A percentile compares a stretch with the other conserved stretches of the same genome.
These are phyloP conservation scores for Ogataea hybrid DNA, from an alignment of 1,139 yeast species.

Conservation along the genomic window DNA sequence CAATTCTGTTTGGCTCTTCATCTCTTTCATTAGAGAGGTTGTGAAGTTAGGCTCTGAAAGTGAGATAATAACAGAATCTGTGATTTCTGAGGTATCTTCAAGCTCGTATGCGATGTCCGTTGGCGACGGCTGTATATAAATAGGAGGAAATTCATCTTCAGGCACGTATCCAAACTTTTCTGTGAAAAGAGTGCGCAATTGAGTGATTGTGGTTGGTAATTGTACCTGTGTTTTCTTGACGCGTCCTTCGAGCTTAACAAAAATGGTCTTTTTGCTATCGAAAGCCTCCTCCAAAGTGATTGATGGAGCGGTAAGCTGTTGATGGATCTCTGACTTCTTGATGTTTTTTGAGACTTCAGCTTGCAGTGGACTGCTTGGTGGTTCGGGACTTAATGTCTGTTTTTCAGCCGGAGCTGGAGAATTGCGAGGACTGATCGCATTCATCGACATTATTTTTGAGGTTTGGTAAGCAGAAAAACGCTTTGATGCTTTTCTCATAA, in stretches of 20 bases:
- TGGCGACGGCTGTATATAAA: constrained; percentile 65
- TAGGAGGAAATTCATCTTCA: constrained; percentile 67
- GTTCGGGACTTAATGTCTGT: constrained; percentile 7
- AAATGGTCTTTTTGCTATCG: constrained; percentile 12
- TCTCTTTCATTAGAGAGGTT: constrained; percentile 19
- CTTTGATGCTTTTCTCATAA: constrained; percentile 89
- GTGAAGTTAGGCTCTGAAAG: constrained; percentile 39
- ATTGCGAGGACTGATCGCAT: constrained; percentile 13
- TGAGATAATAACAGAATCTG: constrained; percentile 58
- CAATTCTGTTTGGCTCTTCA: constrained; percentile 32
- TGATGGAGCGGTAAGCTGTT: constrained; percentile 18
- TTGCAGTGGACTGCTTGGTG: constrained; percentile 26
- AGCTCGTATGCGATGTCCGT: constrained; percentile 71
- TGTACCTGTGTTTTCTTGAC: constrained; percentile 54
- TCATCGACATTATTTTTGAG: constrained; percentile 35
- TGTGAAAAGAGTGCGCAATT: constrained; percentile 68
- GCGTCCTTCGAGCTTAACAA: constrained; percentile 46
- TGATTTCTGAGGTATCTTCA: constrained; percentile 69
- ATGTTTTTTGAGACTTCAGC: constrained; percentile 24
- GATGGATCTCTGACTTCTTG: constrained; percentile 23
- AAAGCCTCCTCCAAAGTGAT: constrained; percentile 3
- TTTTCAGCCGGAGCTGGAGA: constrained; percentile 17
- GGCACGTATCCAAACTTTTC: constrained; percentile 88
- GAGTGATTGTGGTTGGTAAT: constrained; percentile 36
- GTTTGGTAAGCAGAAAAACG: constrained; percentile 88